A percentile compares a stretch with the other conserved stretches of the same genome.
Evolutionary conservation across 441 rosid species (phyloP).

Genomic region (Iberis amara): DNA sequence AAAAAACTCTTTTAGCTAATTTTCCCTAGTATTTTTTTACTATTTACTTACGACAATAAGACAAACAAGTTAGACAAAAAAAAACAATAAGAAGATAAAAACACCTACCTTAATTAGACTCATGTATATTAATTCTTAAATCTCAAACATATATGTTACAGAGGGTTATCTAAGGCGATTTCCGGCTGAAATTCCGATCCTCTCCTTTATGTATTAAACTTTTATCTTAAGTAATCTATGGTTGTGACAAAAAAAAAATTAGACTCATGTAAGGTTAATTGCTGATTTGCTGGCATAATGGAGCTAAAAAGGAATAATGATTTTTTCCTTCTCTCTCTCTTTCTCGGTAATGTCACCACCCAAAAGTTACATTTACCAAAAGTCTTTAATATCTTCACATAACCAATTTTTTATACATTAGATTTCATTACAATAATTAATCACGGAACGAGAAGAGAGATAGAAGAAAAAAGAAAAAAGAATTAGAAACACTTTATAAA

Average conservation of each 20-base stretch:
- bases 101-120: slow-evolving; percentile 1
- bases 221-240: no score
- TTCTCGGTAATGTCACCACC: slow-evolving; percentile 22
- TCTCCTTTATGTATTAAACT: no score
- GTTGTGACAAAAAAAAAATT: slow-evolving; percentile 1
- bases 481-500: neutral
- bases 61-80: no score
- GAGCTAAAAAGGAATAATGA: neutral
- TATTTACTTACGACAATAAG: no score
- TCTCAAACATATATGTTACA: no score
- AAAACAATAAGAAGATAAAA: no score
- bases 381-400: slow-evolving; percentile 26
- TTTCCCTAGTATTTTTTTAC: no score
- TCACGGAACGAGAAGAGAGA: slow-evolving; percentile 7
- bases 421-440: slow-evolving; percentile 20
- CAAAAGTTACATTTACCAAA: slow-evolving; percentile 38
- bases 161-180: no score
- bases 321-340: slow-evolving; percentile 15
- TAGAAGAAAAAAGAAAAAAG: neutral
- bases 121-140: no score
- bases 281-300: slow-evolving; percentile 14
- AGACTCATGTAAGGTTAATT: slow-evolving; percentile 14
- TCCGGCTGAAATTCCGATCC: no score
- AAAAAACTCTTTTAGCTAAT: no score
- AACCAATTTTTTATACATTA: slow-evolving; percentile 21